These are phyloP conservation scores for Periconia sp. DNA, from an alignment of 2,329 filamentous ascomycete species.

Conservation along the genomic window DNA sequence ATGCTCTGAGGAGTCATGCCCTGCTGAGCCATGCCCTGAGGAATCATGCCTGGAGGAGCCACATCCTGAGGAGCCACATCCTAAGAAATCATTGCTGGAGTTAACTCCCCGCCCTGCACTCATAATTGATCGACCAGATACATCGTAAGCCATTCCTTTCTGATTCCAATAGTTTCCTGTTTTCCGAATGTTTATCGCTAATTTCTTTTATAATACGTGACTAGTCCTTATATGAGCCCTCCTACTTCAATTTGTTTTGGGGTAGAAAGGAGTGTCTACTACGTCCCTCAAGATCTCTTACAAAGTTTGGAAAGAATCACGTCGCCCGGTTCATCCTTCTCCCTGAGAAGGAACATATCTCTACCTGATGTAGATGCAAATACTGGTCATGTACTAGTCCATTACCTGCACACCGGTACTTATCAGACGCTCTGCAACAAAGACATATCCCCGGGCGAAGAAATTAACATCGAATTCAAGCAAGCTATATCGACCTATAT, in stretches of 20 bases:
- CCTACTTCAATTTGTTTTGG: slow-evolving; percentile 6
- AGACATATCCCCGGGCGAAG: not conserved
- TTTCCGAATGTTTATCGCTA: not conserved
- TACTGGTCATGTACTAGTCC: slow-evolving; percentile 1
- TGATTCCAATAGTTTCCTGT: not conserved
- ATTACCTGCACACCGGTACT: slow-evolving; percentile 17
- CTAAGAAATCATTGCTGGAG: slow-evolving; percentile 4
- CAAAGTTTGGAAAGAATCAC: slow-evolving; percentile 4
- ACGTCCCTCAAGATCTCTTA: slow-evolving; percentile 10
- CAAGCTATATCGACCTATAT: slow-evolving; percentile 16
- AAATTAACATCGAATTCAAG: slow-evolving; percentile 14
- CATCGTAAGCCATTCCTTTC: slow-evolving; percentile 11
- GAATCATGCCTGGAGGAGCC: not conserved
- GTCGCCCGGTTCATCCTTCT: slow-evolving; percentile 1
- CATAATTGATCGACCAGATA: slow-evolving; percentile 7
- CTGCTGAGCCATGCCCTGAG: not conserved
- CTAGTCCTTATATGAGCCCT: slow-evolving; percentile 11
- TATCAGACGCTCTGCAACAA: slow-evolving; percentile 26
- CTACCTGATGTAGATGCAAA: not conserved
- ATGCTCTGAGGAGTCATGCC: not conserved
- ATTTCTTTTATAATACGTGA: slow-evolving; percentile 7
- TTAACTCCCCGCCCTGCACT: slow-evolving; percentile 2
- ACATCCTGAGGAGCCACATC: not conserved
- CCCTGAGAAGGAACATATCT: not conserved
- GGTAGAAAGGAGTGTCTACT: slow-evolving; percentile 1